phyloP scores from a whole-genome alignment of 139 green algal species.

The Coelastrella sp. region DNA sequence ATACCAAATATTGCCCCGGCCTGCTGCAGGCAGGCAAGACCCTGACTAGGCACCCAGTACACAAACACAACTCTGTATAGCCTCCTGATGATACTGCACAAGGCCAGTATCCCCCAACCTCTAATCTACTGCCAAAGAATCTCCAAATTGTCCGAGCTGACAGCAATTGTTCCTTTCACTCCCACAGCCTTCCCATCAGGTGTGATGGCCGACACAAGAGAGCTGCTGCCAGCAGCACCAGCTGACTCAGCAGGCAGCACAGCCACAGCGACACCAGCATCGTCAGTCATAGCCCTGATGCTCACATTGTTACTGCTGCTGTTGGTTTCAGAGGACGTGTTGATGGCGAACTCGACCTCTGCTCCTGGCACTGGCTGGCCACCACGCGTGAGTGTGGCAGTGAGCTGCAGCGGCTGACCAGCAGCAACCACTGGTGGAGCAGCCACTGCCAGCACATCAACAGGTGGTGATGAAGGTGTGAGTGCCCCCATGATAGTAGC shows the following conservation, averaged over 20 bases:
- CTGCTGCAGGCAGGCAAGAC: too few relatives aligned
- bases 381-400: slow-evolving; percentile 2
- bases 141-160: background rate
- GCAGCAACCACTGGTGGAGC: slow-evolving; percentile 7
- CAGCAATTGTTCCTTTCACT: slow-evolving; percentile 4
- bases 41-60: too few relatives aligned
- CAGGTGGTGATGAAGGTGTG: background rate
- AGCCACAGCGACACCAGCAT: slow-evolving; percentile 6
- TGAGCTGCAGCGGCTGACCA: background rate
- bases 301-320: background rate
- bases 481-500: background rate
- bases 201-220: background rate
- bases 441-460: background rate
- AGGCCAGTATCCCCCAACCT: too few relatives aligned
- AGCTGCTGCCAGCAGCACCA: background rate
- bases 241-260: slow-evolving; percentile 16
- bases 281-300: background rate
- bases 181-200: slow-evolving; percentile 21
- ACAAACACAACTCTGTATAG: too few relatives aligned
- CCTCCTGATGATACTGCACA: too few relatives aligned
- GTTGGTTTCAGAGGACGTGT: background rate
- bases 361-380: slow-evolving; percentile 14
- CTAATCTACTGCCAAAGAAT: background rate
- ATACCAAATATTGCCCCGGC: too few relatives aligned
- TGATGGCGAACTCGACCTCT: slow-evolving; percentile 1